A percentile compares a stretch with the other conserved stretches of the same genome.
Evolutionary conservation across 441 rosid genomes (phyloP).

Genomic region (Mallotus repandus): DNA sequence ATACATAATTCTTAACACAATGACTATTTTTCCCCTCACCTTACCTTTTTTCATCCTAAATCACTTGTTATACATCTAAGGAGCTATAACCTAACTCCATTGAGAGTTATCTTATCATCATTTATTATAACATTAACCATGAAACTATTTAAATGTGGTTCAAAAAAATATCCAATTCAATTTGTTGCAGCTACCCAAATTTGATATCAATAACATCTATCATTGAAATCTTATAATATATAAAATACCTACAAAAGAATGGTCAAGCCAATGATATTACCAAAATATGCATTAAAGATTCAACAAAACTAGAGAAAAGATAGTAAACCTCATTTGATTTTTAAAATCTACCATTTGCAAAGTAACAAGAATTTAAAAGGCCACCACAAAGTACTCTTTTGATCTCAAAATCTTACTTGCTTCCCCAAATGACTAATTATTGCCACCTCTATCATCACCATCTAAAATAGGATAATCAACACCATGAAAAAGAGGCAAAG

Average conservation of each 20-base stretch:
- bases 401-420: constrained; percentile 25
- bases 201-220: constrained; percentile 22
- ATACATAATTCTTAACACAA: too few relatives aligned
- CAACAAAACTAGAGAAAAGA: constrained; percentile 37
- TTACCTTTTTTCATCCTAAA: constrained; percentile 16
- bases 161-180: constrained; percentile 9
- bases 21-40: too few relatives aligned
- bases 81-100: constrained; percentile 23
- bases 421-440: constrained; percentile 11
- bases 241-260: constrained; percentile 33
- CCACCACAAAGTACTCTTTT: constrained; percentile 36
- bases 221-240: constrained; percentile 32
- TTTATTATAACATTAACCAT: constrained; percentile 17
- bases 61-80: constrained; percentile 29
- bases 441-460: background rate
- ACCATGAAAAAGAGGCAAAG: background rate
- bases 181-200: constrained; percentile 19
- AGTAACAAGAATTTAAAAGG: constrained; percentile 38
- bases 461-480: constrained; percentile 12
- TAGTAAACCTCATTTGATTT: constrained; percentile 24
- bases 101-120: constrained; percentile 10
- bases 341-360: constrained; percentile 30
- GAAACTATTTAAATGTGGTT: constrained; percentile 13
- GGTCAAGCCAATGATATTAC: constrained; percentile 16
- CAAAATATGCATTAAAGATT: background rate